Evolutionary conservation across 768 basidiomycete species (phyloP).

Genomic region (Coprinopsis strossmayeri): DNA sequence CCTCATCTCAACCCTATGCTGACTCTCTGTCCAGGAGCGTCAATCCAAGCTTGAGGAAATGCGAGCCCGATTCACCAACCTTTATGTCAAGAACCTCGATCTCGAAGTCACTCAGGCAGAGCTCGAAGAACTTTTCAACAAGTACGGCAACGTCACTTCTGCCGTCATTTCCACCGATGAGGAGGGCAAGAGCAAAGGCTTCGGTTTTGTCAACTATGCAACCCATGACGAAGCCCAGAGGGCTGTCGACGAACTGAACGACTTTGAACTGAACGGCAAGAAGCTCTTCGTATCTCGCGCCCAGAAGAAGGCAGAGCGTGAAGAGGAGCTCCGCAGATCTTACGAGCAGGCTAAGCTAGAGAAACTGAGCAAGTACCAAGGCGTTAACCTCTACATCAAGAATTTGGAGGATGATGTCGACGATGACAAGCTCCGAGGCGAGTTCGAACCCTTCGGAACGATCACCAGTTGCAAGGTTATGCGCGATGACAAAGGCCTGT

Average conservation of each 20-base stretch:
- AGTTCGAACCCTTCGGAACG: slow-evolving; percentile 95
- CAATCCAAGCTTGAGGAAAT: slow-evolving; percentile 98
- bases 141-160: slow-evolving; percentile 83
- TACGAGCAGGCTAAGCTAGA: slow-evolving; percentile 97
- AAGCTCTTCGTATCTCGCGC: slow-evolving; percentile 95
- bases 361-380: slow-evolving; percentile 96
- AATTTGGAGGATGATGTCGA: slow-evolving; percentile 98
- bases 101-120: slow-evolving; percentile 77
- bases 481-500: slow-evolving; percentile 91
- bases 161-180: slow-evolving; percentile 82
- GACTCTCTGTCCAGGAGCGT: slow-evolving; percentile 84
- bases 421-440: slow-evolving; percentile 92
- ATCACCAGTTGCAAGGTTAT: slow-evolving; percentile 99
- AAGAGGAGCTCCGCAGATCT: slow-evolving; percentile 88
- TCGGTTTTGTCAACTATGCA: slow-evolving; percentile 98
- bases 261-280: slow-evolving; percentile 75
- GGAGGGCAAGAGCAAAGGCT: slow-evolving; percentile 90
- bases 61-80: slow-evolving; percentile 95
- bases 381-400: slow-evolving; percentile 99
- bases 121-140: slow-evolving; percentile 73
- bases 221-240: slow-evolving; percentile 85
- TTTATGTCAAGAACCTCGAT: slow-evolving; percentile 97
- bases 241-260: slow-evolving; percentile 88
- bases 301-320: slow-evolving; percentile 97
- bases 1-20: no score